Conservation (phyloP, 306 rosid genomes). For the Castanospermum australe region DNA sequence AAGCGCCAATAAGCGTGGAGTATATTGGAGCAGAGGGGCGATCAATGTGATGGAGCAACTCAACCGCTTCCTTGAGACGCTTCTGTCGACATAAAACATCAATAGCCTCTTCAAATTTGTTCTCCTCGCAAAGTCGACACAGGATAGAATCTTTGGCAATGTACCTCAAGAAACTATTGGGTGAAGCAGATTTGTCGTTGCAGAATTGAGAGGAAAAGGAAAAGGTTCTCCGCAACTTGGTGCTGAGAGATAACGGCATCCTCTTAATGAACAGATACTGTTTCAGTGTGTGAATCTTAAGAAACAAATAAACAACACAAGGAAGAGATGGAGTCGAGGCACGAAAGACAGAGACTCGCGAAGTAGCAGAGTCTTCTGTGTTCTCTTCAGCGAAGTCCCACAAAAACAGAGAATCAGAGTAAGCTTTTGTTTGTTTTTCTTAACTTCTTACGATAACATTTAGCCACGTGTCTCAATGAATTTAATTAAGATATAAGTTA, state of each 20-base stretch:
- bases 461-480: too few relatives aligned
- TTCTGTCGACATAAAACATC: slow-evolving; percentile 44
- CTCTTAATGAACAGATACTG: not conserved
- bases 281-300: not conserved
- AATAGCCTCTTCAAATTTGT: slow-evolving; percentile 49
- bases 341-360: too few relatives aligned
- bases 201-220: slow-evolving; percentile 35
- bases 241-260: not conserved
- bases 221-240: slow-evolving; percentile 12
- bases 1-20: slow-evolving; percentile 45
- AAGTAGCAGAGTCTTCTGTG: too few relatives aligned
- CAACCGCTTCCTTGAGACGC: slow-evolving; percentile 57
- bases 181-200: not conserved
- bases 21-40: slow-evolving; percentile 51
- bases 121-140: slow-evolving; percentile 32
- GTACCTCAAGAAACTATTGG: slow-evolving; percentile 10
- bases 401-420: too few relatives aligned
- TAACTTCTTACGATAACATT: too few relatives aligned
- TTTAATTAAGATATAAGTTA: too few relatives aligned
- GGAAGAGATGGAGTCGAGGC: too few relatives aligned
- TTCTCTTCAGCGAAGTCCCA: too few relatives aligned
- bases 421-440: too few relatives aligned
- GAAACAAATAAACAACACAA: not conserved
- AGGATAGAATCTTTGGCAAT: slow-evolving; percentile 39
- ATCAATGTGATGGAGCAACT: slow-evolving; percentile 35